Percentiles rank a stretch among this genome's conserved stretches.
phyloP scores from a whole-genome alignment of 2,329 filamentous ascomycete genomes.

The Exophiala sp. region DNA sequence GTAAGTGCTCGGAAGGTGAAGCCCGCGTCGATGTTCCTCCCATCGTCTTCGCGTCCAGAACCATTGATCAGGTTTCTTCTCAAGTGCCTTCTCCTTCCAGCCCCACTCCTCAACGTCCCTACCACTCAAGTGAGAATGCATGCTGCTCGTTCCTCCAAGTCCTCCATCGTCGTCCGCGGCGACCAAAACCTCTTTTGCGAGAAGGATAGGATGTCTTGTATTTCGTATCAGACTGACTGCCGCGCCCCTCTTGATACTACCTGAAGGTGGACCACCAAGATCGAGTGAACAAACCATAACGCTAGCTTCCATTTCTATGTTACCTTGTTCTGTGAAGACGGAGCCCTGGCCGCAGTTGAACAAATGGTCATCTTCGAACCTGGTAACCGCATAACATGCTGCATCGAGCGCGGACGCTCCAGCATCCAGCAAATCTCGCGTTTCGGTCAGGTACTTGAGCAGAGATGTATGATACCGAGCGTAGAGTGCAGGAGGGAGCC shows the following conservation, averaged over 20 bases:
- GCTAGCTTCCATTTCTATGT: conserved; percentile 80
- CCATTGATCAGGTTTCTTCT: conserved; percentile 66
- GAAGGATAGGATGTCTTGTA: conserved; percentile 74
- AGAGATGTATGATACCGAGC: conserved; percentile 58
- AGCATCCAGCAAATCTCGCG: conserved; percentile 38
- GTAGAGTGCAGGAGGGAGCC: conserved; percentile 58
- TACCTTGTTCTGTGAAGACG: conserved; percentile 78
- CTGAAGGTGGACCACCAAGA: conserved; percentile 14
- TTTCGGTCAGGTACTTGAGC: conserved; percentile 56
- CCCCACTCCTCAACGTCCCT: conserved; percentile 67
- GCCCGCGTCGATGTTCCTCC: conserved; percentile 69
- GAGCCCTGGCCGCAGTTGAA: conserved; percentile 84
- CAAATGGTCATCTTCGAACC: conserved; percentile 74
- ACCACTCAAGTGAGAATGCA: conserved; percentile 67
- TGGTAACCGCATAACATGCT: conserved; percentile 69
- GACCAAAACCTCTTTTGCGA: conserved; percentile 69
- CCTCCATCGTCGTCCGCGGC: conserved; percentile 57
- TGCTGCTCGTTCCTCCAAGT: conserved; percentile 32
- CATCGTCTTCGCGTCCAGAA: conserved; percentile 76
- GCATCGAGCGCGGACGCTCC: conserved; percentile 62
- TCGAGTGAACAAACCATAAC: conserved; percentile 68
- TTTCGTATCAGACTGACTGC: conserved; percentile 69
- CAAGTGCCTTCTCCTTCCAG: conserved; percentile 54
- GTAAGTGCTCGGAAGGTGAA: conserved; percentile 37
- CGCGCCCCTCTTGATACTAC: conserved; percentile 65